Evolutionary conservation across 2,329 filamentous ascomycete species (phyloP), one percentile per base, ranked within the genome.

Genomic region (Aspergillus sp.): DNA sequence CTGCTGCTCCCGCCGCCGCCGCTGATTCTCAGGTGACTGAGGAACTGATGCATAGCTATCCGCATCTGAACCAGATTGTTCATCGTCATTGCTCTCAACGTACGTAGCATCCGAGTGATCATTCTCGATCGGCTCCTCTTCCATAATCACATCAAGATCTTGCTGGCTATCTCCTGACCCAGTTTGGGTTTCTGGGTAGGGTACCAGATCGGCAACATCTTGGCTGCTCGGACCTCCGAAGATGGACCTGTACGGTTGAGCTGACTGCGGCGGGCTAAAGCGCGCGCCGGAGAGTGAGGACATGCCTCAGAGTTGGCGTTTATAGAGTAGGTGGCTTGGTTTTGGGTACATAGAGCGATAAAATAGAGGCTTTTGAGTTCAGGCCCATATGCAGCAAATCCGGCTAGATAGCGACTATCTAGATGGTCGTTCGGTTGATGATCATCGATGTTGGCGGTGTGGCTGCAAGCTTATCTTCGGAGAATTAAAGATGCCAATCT

Each of bases 181-280:
- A 30, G 50, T 49, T 19, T 55, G 54, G 5, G 63, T 51, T 13
- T 55, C 45, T 23, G 58, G 51, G 3, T 63, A 53, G 4, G 61
- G 59, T 17, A 67, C 63, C 48, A 64, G 17, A 21, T 65, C 39
- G 7, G 51, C 19, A 21, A 55, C 61, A 69, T 68, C 60, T 43
- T 71, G 64, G 15, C 64, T 65, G 51, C 65, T 68, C 6, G 66
- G 63, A 3, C 72, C 71, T 28, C 71, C 73, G 41, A 74, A 75
- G 53, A 74, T 58, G 28, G 72, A 72, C 23, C 61, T 66, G 51
- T 69, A 67, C 19, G 68, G 70, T 47, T 72, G 73, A 23, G 72
- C 71, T 49, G 73, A 75, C 36, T 70, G 65, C 51, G 66, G 69
- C 45, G 65, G 65, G 43, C 55, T 63, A 36, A 63, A 59, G 10